Evolutionary conservation across 2,329 filamentous ascomycete genomes (phyloP), one percentile per base, ranked within the genome.

Genomic region (Arthrobotrys conoides): DNA sequence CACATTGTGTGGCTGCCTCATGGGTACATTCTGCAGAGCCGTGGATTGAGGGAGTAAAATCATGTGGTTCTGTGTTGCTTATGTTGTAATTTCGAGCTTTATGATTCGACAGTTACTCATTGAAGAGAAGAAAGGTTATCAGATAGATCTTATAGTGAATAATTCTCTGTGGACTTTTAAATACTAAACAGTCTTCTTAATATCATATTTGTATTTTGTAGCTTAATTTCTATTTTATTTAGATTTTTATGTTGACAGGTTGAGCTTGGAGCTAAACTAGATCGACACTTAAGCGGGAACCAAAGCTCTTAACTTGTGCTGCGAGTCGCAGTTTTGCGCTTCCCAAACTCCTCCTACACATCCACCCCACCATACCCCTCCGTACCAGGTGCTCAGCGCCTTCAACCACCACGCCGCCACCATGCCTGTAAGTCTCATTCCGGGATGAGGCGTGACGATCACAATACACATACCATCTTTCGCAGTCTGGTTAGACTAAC

Each of bases 391-490:
- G 49, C 36, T 48, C 51, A 57, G 49, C 49, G 36, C 65, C 24
- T 8, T 57, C 66, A 44, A 65, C 3, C 44, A 46, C 6, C 6
- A 53, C 61, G 18, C 24, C 24, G 24, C 18, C 59, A 44, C 24
- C 44, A 77, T 77, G 73, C 73, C 73, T 18, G 73, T 77, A 71
- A 64, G 73, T 76, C 18, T 36, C 57, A 44, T 61, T 44, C 57
- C 9, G 18, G 12, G 20, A 59, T 16, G n/a, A 51, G 36, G 33
- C 57, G 20, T 61, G 36, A 61, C 10, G 22, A 22, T 30, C 41
- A 41, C 20, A 53, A 44, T 24, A 67, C 22, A 30, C 22, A 33
- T 65, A 27, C 36, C 41, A 16, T 59, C 12, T 18, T n/a, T 18
- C 20, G 18, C 27, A 49, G 12, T 16, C 18, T 27, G 22, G 18